Evolutionary conservation across 2,329 filamentous ascomycete genomes (phyloP).

Genomic region (Hymenoscyphus fraxineus): DNA sequence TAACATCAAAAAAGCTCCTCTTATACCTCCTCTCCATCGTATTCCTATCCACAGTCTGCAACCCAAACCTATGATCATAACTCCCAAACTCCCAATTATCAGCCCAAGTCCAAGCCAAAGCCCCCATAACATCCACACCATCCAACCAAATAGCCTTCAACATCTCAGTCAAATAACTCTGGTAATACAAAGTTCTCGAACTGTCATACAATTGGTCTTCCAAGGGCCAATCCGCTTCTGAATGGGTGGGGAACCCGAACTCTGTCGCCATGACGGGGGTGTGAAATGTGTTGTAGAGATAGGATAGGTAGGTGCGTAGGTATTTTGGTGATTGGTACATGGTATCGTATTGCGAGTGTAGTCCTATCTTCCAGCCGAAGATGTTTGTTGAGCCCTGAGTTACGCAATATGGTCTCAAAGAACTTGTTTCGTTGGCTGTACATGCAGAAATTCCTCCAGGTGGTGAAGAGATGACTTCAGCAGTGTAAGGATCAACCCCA

Average conservation of each 20-base stretch:
- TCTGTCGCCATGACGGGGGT: not conserved
- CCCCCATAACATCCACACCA: slow-evolving; percentile 4
- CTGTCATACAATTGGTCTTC: not conserved
- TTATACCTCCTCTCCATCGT: not conserved
- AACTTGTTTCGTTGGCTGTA: no score
- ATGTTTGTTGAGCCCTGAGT: no score
- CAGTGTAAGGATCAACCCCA: not conserved
- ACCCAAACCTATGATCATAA: not conserved
- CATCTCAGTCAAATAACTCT: not conserved
- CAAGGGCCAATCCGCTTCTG: not conserved
- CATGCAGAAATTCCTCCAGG: no score
- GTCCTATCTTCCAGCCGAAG: not conserved
- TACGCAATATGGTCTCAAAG: no score
- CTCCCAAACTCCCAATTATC: not conserved
- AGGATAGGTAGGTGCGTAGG: slow-evolving; percentile 2
- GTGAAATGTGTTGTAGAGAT: slow-evolving; percentile 1
- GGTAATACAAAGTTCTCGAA: not conserved
- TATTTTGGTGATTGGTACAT: not conserved
- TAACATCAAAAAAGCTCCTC: not conserved
- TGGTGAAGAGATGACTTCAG: no score
- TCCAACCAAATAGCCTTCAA: slow-evolving; percentile 1
- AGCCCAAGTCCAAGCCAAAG: not conserved
- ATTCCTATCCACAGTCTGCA: not conserved
- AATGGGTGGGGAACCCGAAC: not conserved
- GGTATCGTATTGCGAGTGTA: not conserved